Conservation (phyloP, 805 yeast genomes). For the Cyberlindnera mississippiensis region DNA sequence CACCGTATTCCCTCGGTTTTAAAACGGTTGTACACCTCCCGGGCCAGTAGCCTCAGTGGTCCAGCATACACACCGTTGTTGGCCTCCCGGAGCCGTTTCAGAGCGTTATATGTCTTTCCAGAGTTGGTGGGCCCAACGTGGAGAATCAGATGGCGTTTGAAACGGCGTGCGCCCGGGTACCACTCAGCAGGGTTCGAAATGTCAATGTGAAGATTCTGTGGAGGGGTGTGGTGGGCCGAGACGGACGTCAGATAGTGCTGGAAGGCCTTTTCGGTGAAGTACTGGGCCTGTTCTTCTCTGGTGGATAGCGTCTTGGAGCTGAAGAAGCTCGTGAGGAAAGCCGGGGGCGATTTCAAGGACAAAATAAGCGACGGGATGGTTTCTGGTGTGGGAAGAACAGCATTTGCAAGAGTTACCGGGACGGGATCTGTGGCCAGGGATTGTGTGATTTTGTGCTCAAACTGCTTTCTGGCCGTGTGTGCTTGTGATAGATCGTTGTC, state of each 20-base stretch:
- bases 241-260: constrained; percentile 3
- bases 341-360: constrained; percentile 1
- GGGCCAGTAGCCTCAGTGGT: constrained; percentile 83
- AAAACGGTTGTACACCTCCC: constrained; percentile 87
- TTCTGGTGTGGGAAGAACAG: constrained; percentile 5
- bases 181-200: constrained; percentile 64
- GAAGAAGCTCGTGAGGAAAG: constrained; percentile 6
- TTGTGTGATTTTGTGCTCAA: constrained; percentile 11
- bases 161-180: constrained; percentile 81
- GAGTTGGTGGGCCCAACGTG: constrained; percentile 98
- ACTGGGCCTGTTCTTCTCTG: constrained; percentile 4
- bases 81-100: constrained; percentile 60
- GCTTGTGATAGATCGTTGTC: too few species aligned
- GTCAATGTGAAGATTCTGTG: constrained; percentile 32
- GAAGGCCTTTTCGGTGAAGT: constrained; percentile 14
- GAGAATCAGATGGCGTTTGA: constrained; percentile 76
- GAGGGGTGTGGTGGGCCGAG: constrained; percentile 13
- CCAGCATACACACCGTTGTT: constrained; percentile 90
- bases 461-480: not conserved
- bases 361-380: constrained; percentile 2
- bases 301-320: not conserved
- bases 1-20: constrained; percentile 63
- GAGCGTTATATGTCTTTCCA: constrained; percentile 87
- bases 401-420: constrained; percentile 1
- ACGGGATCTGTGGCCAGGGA: not conserved